These are phyloP conservation scores for Hyphopichia khmerensis DNA, from an alignment of 1,139 yeast genomes.

Conservation along the genomic window DNA sequence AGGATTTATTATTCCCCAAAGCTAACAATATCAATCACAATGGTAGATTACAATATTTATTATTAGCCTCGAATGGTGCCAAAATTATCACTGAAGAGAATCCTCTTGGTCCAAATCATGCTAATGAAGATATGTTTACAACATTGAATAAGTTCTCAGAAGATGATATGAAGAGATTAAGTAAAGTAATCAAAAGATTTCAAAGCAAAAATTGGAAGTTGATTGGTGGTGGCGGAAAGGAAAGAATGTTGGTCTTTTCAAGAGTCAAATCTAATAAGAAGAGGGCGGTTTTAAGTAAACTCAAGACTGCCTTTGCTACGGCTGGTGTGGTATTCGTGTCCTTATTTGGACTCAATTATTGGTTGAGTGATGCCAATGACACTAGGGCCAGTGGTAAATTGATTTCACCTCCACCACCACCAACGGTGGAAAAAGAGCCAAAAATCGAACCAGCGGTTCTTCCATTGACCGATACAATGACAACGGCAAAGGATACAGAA, in stretches of 20 bases:
- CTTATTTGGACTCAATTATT: constrained; percentile 29
- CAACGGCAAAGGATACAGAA: too few relatives aligned
- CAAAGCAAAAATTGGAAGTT: constrained; percentile 37
- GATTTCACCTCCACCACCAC: neutral
- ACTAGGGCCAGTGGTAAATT: neutral
- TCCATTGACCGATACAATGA: too few relatives aligned
- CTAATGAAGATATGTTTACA: constrained; percentile 45
- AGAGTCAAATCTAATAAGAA: constrained; percentile 9
- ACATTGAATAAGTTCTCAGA: constrained; percentile 41
- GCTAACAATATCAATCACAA: constrained; percentile 3
- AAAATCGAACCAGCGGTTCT: too few relatives aligned
- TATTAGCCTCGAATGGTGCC: constrained; percentile 46
- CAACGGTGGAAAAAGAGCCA: neutral
- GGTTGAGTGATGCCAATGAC: constrained; percentile 15
- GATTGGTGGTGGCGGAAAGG: constrained; percentile 30
- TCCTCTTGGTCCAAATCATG: constrained; percentile 36
- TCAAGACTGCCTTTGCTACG: constrained; percentile 31
- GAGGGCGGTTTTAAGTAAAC: constrained; percentile 11
- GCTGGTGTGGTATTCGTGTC: constrained; percentile 32
- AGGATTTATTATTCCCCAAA: constrained; percentile 10
- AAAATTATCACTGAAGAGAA: constrained; percentile 35
- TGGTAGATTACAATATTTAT: constrained; percentile 35
- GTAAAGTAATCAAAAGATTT: constrained; percentile 22
- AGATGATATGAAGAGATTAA: constrained; percentile 27
- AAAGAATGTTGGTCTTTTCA: constrained; percentile 28